Evolutionary conservation across 768 basidiomycete genomes (phyloP).

Genomic region (Russula abietina): DNA sequence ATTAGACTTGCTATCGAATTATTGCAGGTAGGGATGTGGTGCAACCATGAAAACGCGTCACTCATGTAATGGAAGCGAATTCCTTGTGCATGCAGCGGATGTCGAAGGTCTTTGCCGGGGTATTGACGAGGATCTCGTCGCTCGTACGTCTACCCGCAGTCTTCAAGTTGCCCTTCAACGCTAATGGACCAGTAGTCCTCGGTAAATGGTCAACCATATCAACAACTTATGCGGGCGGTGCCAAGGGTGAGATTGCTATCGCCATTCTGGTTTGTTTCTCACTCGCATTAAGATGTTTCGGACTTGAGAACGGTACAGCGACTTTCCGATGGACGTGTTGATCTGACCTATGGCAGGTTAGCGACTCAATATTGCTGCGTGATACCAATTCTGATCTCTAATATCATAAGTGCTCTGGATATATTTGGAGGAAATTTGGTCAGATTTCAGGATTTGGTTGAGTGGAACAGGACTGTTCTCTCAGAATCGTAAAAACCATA

Average conservation of each 20-base stretch:
- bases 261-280: not conserved
- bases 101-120: constrained; percentile 97
- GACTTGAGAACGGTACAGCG: constrained; percentile 78
- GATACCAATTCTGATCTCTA: not conserved
- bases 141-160: constrained; percentile 40
- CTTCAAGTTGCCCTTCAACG: constrained; percentile 23
- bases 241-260: constrained; percentile 54
- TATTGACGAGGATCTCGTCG: constrained; percentile 84
- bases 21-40: constrained; percentile 59
- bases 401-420: constrained; percentile 46
- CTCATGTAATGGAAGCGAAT: constrained; percentile 54
- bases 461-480: constrained; percentile 22
- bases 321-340: constrained; percentile 78
- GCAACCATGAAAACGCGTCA: constrained; percentile 7
- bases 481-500: constrained; percentile 29
- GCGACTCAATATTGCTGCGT: constrained; percentile 1
- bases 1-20: constrained; percentile 64
- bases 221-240: constrained; percentile 96
- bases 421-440: constrained; percentile 67
- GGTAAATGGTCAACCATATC: constrained; percentile 90
- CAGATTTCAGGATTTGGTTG: constrained; percentile 49
- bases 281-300: constrained; percentile 49
- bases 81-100: constrained; percentile 96
- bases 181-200: constrained; percentile 47
- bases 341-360: constrained; percentile 81